phyloP scores from a whole-genome alignment of 352 stramenopile species.

The Pythium brachiatum region DNA sequence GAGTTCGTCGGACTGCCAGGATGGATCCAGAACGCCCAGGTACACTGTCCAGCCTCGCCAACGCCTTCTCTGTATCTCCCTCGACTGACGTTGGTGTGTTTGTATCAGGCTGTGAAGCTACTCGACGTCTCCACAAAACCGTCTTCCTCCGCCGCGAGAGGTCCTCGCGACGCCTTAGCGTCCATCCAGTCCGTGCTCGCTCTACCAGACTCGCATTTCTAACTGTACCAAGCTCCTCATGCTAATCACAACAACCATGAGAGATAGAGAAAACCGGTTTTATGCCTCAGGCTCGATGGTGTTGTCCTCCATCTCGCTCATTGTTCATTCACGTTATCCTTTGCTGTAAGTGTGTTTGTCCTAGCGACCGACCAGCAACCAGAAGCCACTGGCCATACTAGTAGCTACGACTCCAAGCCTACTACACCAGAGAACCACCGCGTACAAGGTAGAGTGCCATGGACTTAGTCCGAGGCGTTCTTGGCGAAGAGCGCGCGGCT shows the following conservation, averaged over 20 bases:
- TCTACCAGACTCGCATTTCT: constrained; percentile 23
- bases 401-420: neutral
- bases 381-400: neutral
- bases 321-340: constrained; percentile 4
- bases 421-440: neutral
- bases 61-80: neutral
- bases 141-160: neutral
- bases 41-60: constrained; percentile 5
- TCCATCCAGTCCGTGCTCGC: constrained; percentile 28
- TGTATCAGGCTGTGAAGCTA: constrained; percentile 2
- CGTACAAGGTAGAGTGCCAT: neutral
- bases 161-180: constrained; percentile 21
- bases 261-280: neutral
- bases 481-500: constrained; percentile 77
- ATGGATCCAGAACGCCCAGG: constrained; percentile 32
- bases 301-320: constrained; percentile 3
- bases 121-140: neutral
- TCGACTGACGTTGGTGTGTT: neutral
- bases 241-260: no score
- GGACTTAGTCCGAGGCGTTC: constrained; percentile 75
- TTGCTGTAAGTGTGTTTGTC: neutral
- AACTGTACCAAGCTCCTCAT: neutral
- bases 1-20: constrained; percentile 29
- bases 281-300: constrained; percentile 15
- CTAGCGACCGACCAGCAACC: neutral